Evolutionary conservation across 164 flowering plant species (phyloP), one percentile per base, ranked within the genome.

Genomic region (Euptelea pleiosperma): DNA sequence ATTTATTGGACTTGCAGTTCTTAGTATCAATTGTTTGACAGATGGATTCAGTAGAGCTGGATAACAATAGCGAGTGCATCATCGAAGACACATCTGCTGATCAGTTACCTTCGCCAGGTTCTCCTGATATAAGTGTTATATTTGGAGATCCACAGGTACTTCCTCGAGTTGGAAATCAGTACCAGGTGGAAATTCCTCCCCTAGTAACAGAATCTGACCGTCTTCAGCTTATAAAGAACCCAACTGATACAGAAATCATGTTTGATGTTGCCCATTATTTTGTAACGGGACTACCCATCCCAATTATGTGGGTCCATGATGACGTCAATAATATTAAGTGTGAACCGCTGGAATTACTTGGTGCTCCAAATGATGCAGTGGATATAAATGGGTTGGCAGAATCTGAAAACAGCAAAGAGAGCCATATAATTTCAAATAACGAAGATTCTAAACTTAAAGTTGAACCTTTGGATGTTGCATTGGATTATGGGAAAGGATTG

Each of bases 111-210:
- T 63, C 69, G 47, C 54, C 76, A 30, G 64, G 58, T 14, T 71
- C 69, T 39, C 49, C 73, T 51, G 76, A 60, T 19, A n/a, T 49
- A 16, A 37, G 18, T 58, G 79, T 57, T 44, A 43, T 65, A 8
- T 71, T 70, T 68, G 83, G 81, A 47, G 82, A 76, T 4, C 83
- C 79, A 26, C 66, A 78, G 63, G 52, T 77, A 26, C 65, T 19
- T 42, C 86, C 93, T 65, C 85, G 96, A 51, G 70, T 86, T 66
- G 96, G 97, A 42, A 72, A 70, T 43, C 47, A 84, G 47, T 90
- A 74, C 70, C 98, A 91, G 67, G 91, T 67, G 49, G 77, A 86
- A 57, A 71, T 88, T 63, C 91, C 90, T 22, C 36, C 76, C 8
- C 42, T 78, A 4, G n/a, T 63, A 26, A 4, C 65, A 22, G 61